Evolutionary conservation across 306 rosid species (phyloP), one percentile per base, ranked within the genome.

Genomic region (Pueraria montana): DNA sequence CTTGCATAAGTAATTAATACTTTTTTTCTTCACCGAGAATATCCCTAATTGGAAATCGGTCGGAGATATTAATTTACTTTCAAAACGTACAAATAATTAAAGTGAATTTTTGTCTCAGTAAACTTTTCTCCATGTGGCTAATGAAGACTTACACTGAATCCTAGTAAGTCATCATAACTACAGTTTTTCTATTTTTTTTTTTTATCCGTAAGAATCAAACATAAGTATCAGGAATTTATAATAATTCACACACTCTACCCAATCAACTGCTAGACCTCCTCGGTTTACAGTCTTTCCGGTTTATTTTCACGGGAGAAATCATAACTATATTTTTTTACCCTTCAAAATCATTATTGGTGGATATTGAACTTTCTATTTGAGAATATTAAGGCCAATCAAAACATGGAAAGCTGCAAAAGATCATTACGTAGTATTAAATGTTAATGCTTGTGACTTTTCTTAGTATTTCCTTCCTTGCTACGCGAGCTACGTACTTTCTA

Each of bases 401-500:
- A 30, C n/a, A 20, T 11, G 3, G 45, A 26, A 48, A 48, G 62
- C 26, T 49, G 77, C 26, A 50, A 72, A 18, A 24, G 7, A 73
- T 72, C 48, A 50, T 52, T 50, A 20, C 66, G 14, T 23, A 55
- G 5, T 12, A 11, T 26, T 11, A 21, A 55, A 18, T 23, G 9
- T 59, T 24, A 4, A 4, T 13, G 2, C 0, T 17, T 52, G 13
- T 49, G 20, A 13, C 12, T 23, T 69, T 48, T 13, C 24, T 16
- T 34, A 34, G 40, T 55, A 36, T 20, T 16, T 56, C 6, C 20
- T 16, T 56, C 6, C 20, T 74, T 20, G 67, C 49, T 11, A 55
- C 16, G 8, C 16, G 67, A 74, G 30, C 79, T 36, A 52, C 65
- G 78, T 32, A 55, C 55, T 75, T 75, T 56, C 77, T 21, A 56